phyloP scores from a whole-genome alignment of 768 basidiomycete species.

The Sporobolomyces pararoseus region DNA sequence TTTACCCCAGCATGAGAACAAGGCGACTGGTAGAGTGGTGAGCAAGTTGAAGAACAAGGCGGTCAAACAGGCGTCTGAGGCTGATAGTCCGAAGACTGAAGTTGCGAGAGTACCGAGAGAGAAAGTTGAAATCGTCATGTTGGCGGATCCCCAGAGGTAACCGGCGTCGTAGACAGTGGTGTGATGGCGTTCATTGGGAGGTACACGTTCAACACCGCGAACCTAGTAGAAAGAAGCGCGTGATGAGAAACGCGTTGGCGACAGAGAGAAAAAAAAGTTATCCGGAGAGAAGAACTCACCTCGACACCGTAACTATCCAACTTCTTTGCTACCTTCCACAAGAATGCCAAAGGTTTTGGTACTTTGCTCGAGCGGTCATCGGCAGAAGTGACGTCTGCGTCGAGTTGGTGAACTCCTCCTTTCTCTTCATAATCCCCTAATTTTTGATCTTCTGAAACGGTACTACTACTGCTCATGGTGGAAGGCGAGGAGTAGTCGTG shows the following conservation, averaged over 20 bases:
- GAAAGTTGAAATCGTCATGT: slow-evolving; percentile 50
- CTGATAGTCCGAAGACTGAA: slow-evolving; percentile 47
- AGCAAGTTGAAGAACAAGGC: slow-evolving; percentile 54
- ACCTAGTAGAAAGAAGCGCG: slow-evolving; percentile 12
- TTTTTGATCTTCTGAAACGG: not conserved
- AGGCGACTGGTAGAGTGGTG: slow-evolving; percentile 48
- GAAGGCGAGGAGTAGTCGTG: not conserved
- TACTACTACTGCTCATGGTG: slow-evolving; percentile 8
- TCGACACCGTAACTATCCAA: slow-evolving; percentile 49
- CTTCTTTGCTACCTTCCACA: slow-evolving; percentile 43
- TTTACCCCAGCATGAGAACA: slow-evolving; percentile 52
- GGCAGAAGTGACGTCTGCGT: slow-evolving; percentile 8
- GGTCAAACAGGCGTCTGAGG: slow-evolving; percentile 50
- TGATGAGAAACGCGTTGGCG: not conserved
- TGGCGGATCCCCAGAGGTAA: slow-evolving; percentile 49
- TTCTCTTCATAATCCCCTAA: slow-evolving; percentile 17
- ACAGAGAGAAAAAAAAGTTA: slow-evolving; percentile 1
- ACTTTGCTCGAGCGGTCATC: not conserved
- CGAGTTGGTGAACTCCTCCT: not conserved
- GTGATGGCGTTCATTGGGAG: slow-evolving; percentile 44
- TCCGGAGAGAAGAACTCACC: slow-evolving; percentile 19
- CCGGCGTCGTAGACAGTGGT: slow-evolving; percentile 34
- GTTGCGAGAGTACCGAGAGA: slow-evolving; percentile 52
- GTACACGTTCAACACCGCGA: slow-evolving; percentile 51
- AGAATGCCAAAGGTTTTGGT: not conserved